These are phyloP conservation scores for Antitrichia curtipendula DNA, from an alignment of 225 moss, liverwort and hornwort genomes.

Conservation along the genomic window DNA sequence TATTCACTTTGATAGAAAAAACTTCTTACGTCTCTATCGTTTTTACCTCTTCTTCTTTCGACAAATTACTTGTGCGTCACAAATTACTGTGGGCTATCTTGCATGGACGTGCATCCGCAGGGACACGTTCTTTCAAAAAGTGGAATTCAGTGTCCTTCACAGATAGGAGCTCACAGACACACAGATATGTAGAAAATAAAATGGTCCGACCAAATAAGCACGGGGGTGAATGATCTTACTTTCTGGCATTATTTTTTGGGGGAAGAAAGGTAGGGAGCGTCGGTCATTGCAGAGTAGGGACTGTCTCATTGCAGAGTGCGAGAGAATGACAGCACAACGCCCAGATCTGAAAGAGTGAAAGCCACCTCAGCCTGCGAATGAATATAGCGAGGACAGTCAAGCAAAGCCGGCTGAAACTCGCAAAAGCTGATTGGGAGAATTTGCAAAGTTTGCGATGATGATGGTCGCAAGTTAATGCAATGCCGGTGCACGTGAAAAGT, in stretches of 20 bases:
- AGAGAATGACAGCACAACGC: not conserved
- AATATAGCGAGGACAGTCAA: not conserved
- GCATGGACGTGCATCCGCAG: too few species aligned
- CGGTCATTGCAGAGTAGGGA: too few species aligned
- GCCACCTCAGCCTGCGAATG: not conserved
- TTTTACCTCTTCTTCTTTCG: not conserved
- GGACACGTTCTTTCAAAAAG: not conserved
- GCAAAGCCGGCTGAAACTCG: not conserved
- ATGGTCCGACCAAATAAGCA: too few species aligned
- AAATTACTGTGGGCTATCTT: not conserved
- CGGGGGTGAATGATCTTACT: not conserved
- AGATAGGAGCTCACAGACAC: not conserved
- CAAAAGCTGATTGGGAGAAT: not conserved
- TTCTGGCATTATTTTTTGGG: not conserved
- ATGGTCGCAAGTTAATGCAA: not conserved
- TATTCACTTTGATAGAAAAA: not conserved
- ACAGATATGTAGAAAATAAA: not conserved
- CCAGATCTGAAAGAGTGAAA: not conserved
- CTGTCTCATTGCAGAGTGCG: not conserved
- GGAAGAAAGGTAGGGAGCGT: not conserved
- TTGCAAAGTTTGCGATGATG: not conserved
- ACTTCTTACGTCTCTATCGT: not conserved
- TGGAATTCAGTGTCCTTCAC: not conserved
- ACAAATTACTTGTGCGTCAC: too few species aligned
- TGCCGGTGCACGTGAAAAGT: not conserved